phyloP scores from a whole-genome alignment of 2,329 filamentous ascomycete species.

The Fusarium palustre region DNA sequence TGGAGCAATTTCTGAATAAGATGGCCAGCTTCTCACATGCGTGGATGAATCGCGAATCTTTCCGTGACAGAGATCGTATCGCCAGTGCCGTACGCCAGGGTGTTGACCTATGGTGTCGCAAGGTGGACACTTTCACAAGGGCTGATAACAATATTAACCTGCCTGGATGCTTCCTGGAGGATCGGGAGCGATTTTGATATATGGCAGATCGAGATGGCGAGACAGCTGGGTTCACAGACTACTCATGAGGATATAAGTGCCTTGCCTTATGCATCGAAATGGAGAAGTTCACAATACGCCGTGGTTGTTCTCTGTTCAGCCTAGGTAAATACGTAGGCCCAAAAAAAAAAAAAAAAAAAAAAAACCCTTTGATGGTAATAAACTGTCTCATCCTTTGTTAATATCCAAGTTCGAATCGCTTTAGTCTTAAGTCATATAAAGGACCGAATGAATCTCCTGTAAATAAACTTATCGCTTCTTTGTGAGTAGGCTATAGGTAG shows the following conservation, averaged over 20 bases:
- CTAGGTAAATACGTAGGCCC: neutral
- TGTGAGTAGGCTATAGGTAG: neutral
- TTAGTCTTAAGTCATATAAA: neutral
- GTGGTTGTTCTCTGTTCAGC: neutral
- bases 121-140: slow-evolving; percentile 59
- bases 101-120: slow-evolving; percentile 66
- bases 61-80: slow-evolving; percentile 61
- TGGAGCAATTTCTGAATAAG: slow-evolving; percentile 67
- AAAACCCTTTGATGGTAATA: slow-evolving; percentile 5
- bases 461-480: neutral
- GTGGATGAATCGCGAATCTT: slow-evolving; percentile 63
- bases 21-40: slow-evolving; percentile 67
- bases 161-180: slow-evolving; percentile 59
- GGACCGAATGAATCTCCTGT: neutral
- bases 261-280: neutral
- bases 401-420: neutral
- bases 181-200: slow-evolving; percentile 58
- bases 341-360: too few species aligned
- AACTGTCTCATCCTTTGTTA: neutral
- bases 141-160: slow-evolving; percentile 65
- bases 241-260: slow-evolving; percentile 46
- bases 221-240: slow-evolving; percentile 62
- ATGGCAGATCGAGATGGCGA: slow-evolving; percentile 60
- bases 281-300: neutral
- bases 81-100: slow-evolving; percentile 64